Conservation (phyloP, 2,329 filamentous ascomycete species). For the Raffaelea deltoideospora region DNA sequence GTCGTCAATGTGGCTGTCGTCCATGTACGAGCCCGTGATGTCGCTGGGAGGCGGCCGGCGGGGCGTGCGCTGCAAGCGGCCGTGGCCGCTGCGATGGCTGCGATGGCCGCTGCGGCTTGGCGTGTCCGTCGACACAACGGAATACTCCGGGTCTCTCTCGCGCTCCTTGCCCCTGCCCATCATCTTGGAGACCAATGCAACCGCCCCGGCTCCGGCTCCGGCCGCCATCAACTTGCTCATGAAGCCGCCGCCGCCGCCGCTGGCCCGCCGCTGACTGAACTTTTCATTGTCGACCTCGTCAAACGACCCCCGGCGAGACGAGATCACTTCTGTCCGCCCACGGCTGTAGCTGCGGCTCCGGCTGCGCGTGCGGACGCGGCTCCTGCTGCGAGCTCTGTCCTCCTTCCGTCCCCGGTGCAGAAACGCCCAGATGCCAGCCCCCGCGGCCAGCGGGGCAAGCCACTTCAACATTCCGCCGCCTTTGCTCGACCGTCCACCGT, state of each 20-base stretch:
- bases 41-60: constrained; percentile 24
- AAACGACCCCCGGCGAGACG: constrained; percentile 36
- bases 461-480: constrained; percentile 22
- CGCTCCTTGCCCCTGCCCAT: constrained; percentile 34
- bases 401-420: constrained; percentile 28
- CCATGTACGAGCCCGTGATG: constrained; percentile 22
- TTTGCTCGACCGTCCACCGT: constrained; percentile 21
- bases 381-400: constrained; percentile 19
- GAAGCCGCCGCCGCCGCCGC: constrained; percentile 38
- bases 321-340: constrained; percentile 30
- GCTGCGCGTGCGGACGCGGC: constrained; percentile 20
- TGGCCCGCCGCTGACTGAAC: constrained; percentile 24
- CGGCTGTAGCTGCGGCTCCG: constrained; percentile 15
- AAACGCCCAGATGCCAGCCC: constrained; percentile 32
- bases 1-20: constrained; percentile 12
- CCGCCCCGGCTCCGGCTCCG: constrained; percentile 47
- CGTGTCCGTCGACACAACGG: constrained; percentile 46
- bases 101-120: constrained; percentile 30
- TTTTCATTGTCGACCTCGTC: constrained; percentile 54
- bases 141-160: constrained; percentile 36
- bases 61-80: background rate
- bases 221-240: constrained; percentile 44
- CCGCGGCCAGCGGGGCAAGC: constrained; percentile 38
- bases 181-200: constrained; percentile 43
- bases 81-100: background rate